Conservation (phyloP, 352 stramenopile genomes). For the Discostella stelligera region DNA sequence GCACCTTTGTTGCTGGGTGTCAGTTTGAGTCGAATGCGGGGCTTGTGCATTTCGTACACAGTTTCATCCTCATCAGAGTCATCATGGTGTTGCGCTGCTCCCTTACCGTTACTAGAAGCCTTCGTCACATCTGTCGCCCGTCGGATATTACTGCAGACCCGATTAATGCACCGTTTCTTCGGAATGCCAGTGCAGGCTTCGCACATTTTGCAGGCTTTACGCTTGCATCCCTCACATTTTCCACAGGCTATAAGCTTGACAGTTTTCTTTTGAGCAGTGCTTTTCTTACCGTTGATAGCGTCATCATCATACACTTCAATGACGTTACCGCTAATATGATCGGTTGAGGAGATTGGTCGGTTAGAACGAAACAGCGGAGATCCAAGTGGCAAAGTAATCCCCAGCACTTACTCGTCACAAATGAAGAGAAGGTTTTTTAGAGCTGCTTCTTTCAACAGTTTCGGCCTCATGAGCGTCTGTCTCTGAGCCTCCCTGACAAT, state of each 20-base stretch:
- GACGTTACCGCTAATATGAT: conserved; percentile 49
- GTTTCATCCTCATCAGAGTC: conserved; percentile 16
- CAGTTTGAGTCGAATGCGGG: conserved; percentile 42
- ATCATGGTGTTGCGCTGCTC: not conserved
- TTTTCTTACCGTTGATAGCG: conserved; percentile 29
- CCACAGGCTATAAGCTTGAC: conserved; percentile 52
- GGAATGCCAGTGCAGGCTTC: conserved; percentile 24
- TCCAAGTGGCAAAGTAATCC: not conserved
- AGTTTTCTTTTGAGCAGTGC: conserved; percentile 37
- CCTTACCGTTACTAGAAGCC: conserved; percentile 2
- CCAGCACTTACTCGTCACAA: conserved; percentile 57
- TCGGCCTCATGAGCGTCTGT: conserved; percentile 74
- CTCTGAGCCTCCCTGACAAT: conserved; percentile 76
- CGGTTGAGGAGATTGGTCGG: not conserved
- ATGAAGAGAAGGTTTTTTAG: conserved; percentile 79
- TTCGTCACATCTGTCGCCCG: conserved; percentile 4
- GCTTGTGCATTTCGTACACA: conserved; percentile 27
- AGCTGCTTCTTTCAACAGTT: conserved; percentile 72
- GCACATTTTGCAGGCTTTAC: conserved; percentile 57
- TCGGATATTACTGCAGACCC: conserved; percentile 40
- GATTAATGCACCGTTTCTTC: conserved; percentile 44
- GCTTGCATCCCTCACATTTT: conserved; percentile 52
- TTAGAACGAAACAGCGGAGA: conserved; percentile 6
- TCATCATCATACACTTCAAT: conserved; percentile 69
- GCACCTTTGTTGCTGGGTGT: conserved; percentile 11